phyloP scores from a whole-genome alignment of 73 alveolate genomes.

The Tetrahymena thermophila region DNA sequence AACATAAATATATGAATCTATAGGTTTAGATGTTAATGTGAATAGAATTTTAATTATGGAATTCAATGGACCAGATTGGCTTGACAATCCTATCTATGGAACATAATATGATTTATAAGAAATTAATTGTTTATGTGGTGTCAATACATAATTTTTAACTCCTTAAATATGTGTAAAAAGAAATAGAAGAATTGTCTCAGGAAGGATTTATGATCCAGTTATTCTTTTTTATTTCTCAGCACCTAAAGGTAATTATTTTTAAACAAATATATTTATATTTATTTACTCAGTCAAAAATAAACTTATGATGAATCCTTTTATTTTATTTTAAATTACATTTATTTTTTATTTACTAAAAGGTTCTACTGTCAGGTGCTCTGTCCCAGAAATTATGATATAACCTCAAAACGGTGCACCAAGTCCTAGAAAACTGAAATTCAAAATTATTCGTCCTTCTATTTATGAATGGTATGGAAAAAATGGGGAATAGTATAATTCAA shows the following conservation, averaged over 20 bases:
- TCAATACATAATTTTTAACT: background rate
- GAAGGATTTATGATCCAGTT: background rate
- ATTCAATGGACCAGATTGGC: background rate
- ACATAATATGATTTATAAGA: background rate
- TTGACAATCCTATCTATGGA: background rate
- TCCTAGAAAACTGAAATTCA: background rate
- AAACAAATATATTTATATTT: no score
- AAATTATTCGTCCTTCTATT: background rate
- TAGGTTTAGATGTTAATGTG: background rate
- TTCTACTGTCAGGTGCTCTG: background rate
- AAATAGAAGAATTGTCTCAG: background rate
- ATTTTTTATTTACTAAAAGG: background rate
- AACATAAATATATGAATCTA: background rate
- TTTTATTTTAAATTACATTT: no score
- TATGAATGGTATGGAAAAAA: background rate
- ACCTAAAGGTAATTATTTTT: background rate
- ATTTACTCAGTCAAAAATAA: no score
- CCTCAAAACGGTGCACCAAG: background rate
- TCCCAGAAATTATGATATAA: background rate
- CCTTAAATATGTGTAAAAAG: background rate
- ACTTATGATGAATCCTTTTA: no score
- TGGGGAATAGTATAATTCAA: background rate
- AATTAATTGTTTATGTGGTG: background rate
- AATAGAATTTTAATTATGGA: background rate
- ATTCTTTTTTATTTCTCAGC: background rate